These are phyloP conservation scores for Earliella scabrosa DNA, from an alignment of 1,284 basidiomycete genomes.

Conservation along the genomic window DNA sequence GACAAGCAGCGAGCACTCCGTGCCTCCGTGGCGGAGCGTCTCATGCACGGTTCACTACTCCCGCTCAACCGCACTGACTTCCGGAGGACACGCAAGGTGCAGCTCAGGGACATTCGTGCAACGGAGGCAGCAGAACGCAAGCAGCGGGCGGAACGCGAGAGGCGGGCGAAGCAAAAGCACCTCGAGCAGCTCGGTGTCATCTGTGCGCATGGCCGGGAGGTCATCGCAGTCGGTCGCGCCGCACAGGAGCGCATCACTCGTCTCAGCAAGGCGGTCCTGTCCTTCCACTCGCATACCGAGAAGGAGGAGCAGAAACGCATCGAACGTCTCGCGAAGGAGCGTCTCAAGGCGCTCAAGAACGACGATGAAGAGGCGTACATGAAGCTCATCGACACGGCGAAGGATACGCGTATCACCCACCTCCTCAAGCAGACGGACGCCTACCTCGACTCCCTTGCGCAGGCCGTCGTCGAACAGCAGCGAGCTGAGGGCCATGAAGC, in stretches of 20 bases:
- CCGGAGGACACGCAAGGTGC: conserved; percentile 87
- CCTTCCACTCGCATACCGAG: conserved; percentile 89
- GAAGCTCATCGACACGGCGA: conserved; percentile 98
- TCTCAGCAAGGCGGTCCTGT: conserved; percentile 86
- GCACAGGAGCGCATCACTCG: conserved; percentile 82
- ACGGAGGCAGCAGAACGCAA: conserved; percentile 93
- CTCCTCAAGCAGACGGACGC: conserved; percentile 93
- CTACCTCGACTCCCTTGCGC: conserved; percentile 94
- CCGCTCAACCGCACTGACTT: conserved; percentile 93
- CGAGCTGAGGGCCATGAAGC: conserved; percentile 65
- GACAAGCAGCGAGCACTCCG: conserved; percentile 90
- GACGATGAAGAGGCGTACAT: conserved; percentile 99
- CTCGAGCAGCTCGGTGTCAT: conserved; percentile 93
- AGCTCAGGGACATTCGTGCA: conserved; percentile 86
- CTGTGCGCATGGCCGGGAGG: conserved; percentile 82
- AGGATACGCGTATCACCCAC: conserved; percentile 99
- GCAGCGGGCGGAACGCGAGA: conserved; percentile 92
- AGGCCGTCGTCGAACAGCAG: conserved; percentile 95
- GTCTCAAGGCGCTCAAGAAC: conserved; percentile 96
- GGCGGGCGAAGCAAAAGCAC: conserved; percentile 95
- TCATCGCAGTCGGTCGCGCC: conserved; percentile 65
- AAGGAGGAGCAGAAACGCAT: conserved; percentile 99
- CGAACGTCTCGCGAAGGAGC: conserved; percentile 96
- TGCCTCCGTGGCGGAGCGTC: conserved; percentile 85
- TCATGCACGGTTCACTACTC: conserved; percentile 90